These are phyloP conservation scores for Leishmania martiniquensis DNA, from an alignment of 208 protist genomes.

Conservation along the genomic window DNA sequence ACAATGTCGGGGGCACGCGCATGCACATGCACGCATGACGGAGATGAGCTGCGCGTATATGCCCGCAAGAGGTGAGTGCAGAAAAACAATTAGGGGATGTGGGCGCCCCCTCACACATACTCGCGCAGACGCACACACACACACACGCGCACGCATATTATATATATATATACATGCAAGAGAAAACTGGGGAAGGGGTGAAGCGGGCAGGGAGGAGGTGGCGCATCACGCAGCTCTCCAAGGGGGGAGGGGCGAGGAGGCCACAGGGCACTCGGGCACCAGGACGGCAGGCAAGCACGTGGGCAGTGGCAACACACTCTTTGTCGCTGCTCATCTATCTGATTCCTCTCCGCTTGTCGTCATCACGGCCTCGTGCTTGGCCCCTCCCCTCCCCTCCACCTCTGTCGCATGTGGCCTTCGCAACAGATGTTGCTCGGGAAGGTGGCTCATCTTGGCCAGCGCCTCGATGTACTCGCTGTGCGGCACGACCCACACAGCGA, in stretches of 20 bases:
- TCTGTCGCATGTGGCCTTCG: background rate
- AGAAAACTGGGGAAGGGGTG: too few species aligned
- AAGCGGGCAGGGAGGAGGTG: background rate
- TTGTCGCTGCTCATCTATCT: background rate
- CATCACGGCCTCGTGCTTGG: background rate
- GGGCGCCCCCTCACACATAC: background rate
- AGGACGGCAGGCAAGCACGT: background rate
- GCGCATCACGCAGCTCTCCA: background rate
- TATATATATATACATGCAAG: background rate
- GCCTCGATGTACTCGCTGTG: constrained; percentile 21
- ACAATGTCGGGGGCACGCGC: background rate
- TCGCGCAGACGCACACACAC: background rate
- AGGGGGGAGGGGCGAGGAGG: background rate
- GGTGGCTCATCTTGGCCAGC: constrained; percentile 16
- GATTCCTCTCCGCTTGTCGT: background rate
- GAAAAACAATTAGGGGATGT: too few species aligned
- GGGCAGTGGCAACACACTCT: background rate
- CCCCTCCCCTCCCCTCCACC: background rate
- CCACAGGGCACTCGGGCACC: background rate
- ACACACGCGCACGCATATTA: constrained; percentile 1
- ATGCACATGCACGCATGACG: background rate
- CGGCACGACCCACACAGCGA: constrained; percentile 40
- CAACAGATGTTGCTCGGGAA: constrained; percentile 7
- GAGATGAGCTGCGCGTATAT: background rate
- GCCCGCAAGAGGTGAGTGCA: background rate